Conservation (phyloP, 2,329 filamentous ascomycete genomes). For the Massarina eburnea region DNA sequence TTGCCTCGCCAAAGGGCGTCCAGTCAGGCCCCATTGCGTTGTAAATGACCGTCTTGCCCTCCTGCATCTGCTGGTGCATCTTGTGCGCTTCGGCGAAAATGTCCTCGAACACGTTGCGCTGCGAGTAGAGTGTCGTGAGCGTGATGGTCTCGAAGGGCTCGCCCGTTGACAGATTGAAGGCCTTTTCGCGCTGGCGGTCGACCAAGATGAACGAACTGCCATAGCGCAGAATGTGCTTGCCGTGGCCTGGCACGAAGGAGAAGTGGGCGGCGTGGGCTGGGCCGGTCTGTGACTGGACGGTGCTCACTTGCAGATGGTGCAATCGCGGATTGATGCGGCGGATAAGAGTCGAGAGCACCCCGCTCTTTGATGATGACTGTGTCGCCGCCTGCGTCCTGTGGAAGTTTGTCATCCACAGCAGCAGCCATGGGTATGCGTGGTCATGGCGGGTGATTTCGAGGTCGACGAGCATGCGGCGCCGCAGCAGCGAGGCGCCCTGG, state of each 20-base stretch:
- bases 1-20: conserved; percentile 79
- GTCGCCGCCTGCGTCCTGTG: conserved; percentile 63
- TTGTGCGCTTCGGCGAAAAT: conserved; percentile 86
- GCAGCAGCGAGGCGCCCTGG: conserved; percentile 70
- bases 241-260: conserved; percentile 86
- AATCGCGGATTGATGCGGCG: conserved; percentile 61
- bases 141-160: conserved; percentile 94
- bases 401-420: conserved; percentile 90
- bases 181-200: conserved; percentile 83
- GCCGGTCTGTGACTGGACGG: conserved; percentile 63
- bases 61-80: conserved; percentile 75
- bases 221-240: conserved; percentile 84
- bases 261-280: conserved; percentile 78
- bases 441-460: conserved; percentile 95
- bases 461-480: conserved; percentile 86
- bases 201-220: conserved; percentile 85
- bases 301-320: conserved; percentile 67
- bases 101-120: conserved; percentile 85
- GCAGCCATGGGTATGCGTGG: conserved; percentile 88
- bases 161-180: conserved; percentile 75
- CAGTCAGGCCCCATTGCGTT: conserved; percentile 83
- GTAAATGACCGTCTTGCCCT: conserved; percentile 93
- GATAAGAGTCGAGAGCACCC: conserved; percentile 57
- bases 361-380: conserved; percentile 30
- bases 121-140: conserved; percentile 85